Evolutionary conservation across 768 basidiomycete species (phyloP), one percentile per base, ranked within the genome.

Genomic region (button mushroom (Agaricus bisporus)): DNA sequence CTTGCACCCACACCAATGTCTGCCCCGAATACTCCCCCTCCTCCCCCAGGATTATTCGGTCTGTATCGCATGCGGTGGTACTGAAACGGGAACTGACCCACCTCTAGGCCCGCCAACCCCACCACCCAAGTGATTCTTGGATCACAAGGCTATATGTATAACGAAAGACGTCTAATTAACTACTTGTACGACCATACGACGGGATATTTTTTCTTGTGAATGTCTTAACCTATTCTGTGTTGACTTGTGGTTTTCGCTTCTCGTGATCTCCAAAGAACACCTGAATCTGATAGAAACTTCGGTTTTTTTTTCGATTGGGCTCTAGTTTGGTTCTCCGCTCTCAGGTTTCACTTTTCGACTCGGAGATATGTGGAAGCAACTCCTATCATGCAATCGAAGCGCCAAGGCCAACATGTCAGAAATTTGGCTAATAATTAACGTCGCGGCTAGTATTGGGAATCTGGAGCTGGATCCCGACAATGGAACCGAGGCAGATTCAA

Each of bases 31-130:
- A 68, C 75, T 0, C 82, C 83, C 9, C 72, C 82, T 6, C 68
- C 75, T 7, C 77, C 83, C 56, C 61, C 73, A 35, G 87, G 87
- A 29, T 72, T 90, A 18, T 90, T 89, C 61, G 87, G 87, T 86
- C 55, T 56, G 71, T 15, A 41, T 29, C 41, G 17, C 11, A 50
- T 18, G n/a, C 45, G n/a, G 11, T 42, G 20, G 7, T n/a, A 39
- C 3, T 26, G 39, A 5, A 25, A 20, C n/a, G 25, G 48, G 41
- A 5, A 41, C 26, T 36, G 11, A 25, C 42, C 41, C 15, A 10
- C 14, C 25, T 41, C n/a, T 56, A 69, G 68, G 68, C 5, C 68
- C 68, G 2, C 63, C 66, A 32, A 69, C 68, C 6, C 68, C 68
- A 35, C 68, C 68, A 20, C 68, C 66, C 20, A 67, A 67, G 56